A percentile compares a stretch with the other conserved stretches of the same genome.
Conservation (phyloP, 495 filamentous ascomycete species). For the Poronia punctata region DNA sequence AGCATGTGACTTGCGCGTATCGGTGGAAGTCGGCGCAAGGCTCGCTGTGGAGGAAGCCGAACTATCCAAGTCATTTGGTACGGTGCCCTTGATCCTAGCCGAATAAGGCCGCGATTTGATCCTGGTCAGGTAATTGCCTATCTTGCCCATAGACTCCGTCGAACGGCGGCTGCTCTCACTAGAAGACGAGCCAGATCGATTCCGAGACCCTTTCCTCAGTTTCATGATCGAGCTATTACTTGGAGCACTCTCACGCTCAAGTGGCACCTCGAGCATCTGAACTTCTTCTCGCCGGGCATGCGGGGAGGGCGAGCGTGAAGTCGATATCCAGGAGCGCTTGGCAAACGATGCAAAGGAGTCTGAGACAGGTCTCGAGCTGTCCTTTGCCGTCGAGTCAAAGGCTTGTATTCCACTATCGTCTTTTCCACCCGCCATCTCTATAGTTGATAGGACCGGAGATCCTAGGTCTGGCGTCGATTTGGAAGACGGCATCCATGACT, state of each 20-base stretch:
- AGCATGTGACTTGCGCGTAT: conserved; percentile 24
- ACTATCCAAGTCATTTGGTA: conserved; percentile 26
- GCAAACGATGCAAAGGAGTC: conserved; percentile 61
- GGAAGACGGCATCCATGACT: conserved; percentile 39
- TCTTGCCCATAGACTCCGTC: conserved; percentile 20
- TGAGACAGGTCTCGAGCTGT: conserved; percentile 41
- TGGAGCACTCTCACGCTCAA: conserved; percentile 16
- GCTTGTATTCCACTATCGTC: conserved; percentile 1
- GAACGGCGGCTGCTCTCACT: conserved; percentile 22
- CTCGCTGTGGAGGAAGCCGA: conserved; percentile 32
- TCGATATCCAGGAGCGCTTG: conserved; percentile 58
- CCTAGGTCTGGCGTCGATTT: conserved; percentile 29
- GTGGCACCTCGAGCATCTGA: conserved; percentile 12
- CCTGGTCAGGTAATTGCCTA: conserved; percentile 30
- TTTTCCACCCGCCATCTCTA: conserved; percentile 7
- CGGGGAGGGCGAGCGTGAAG: conserved; percentile 57
- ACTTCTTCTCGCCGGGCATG: conserved; percentile 20
- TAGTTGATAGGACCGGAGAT: conserved; percentile 11
- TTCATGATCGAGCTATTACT: conserved; percentile 27
- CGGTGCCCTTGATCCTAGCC: conserved; percentile 26
- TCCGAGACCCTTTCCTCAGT: conserved; percentile 20
- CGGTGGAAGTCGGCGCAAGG: conserved; percentile 23
- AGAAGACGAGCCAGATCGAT: conserved; percentile 25
- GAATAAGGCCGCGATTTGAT: conserved; percentile 36
- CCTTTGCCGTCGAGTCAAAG: conserved; percentile 13